Conservation (phyloP, 2,329 filamentous ascomycete species). For the Graphilbum ipis-grandicollis region DNA sequence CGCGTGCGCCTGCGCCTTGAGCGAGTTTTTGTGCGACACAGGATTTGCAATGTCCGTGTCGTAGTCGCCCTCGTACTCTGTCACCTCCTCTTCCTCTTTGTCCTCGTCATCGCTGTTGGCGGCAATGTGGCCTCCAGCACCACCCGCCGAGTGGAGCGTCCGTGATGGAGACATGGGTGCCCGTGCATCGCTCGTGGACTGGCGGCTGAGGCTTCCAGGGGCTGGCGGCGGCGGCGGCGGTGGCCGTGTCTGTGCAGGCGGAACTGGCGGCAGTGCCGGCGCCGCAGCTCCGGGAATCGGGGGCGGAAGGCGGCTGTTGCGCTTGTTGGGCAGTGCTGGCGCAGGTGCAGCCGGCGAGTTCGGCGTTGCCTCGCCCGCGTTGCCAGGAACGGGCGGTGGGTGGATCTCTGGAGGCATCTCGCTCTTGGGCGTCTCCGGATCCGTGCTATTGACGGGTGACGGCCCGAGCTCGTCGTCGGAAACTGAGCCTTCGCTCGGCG, state of each 20-base stretch:
- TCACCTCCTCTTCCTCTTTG: constrained; percentile 62
- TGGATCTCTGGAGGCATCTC: constrained; percentile 18
- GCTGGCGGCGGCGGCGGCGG: constrained; percentile 55
- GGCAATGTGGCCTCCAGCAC: constrained; percentile 10
- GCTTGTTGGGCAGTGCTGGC: constrained; percentile 26
- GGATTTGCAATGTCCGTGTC: constrained; percentile 95
- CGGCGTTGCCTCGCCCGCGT: constrained; percentile 19
- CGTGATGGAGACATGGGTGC: constrained; percentile 20
- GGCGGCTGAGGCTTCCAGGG: constrained; percentile 33
- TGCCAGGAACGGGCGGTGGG: constrained; percentile 18
- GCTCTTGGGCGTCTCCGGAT: constrained; percentile 21
- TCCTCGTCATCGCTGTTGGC: constrained; percentile 25
- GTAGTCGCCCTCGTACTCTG: constrained; percentile 94
- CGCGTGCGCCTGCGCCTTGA: constrained; percentile 68
- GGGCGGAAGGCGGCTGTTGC: constrained; percentile 38
- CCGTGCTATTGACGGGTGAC: constrained; percentile 24
- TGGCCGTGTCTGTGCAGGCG: constrained; percentile 38
- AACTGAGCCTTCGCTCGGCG: constrained; percentile 62
- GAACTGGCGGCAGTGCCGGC: constrained; percentile 30
- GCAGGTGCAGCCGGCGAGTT: constrained; percentile 17
- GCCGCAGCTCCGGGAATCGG: constrained; percentile 42
- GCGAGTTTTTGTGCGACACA: constrained; percentile 80
- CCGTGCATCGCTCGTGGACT: constrained; percentile 40
- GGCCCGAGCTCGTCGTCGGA: constrained; percentile 67
- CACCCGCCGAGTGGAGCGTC: constrained; percentile 11